These are phyloP conservation scores for Diaporthe ilicicola DNA, from an alignment of 2,329 filamentous ascomycete genomes.

Conservation along the genomic window DNA sequence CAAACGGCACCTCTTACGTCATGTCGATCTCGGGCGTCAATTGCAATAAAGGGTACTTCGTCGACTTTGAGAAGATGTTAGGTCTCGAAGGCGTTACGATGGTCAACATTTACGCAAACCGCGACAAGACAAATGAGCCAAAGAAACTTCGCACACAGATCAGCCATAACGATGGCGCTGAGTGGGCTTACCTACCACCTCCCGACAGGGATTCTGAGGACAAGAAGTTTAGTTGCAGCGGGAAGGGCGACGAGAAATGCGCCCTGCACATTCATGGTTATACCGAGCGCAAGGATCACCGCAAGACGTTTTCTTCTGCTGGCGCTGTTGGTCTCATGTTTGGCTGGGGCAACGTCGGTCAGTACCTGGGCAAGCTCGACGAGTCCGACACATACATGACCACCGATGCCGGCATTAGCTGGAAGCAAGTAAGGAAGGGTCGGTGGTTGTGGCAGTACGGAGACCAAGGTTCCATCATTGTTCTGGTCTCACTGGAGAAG, in stretches of 20 bases:
- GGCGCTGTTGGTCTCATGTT: slow-evolving; percentile 92
- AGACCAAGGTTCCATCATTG: slow-evolving; percentile 91
- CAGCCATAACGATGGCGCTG: slow-evolving; percentile 93
- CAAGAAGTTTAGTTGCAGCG: slow-evolving; percentile 75
- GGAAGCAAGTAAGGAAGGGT: slow-evolving; percentile 87
- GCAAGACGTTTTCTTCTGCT: slow-evolving; percentile 86
- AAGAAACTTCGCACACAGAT: slow-evolving; percentile 93
- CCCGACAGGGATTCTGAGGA: slow-evolving; percentile 75
- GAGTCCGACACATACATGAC: slow-evolving; percentile 92
- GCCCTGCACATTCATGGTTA: slow-evolving; percentile 94
- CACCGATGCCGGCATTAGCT: slow-evolving; percentile 86
- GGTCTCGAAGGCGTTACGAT: slow-evolving; percentile 90
- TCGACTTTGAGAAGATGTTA: slow-evolving; percentile 96
- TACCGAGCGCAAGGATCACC: slow-evolving; percentile 84
- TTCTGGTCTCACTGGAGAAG: slow-evolving; percentile 77
- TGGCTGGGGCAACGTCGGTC: slow-evolving; percentile 89
- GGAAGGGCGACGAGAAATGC: slow-evolving; percentile 68
- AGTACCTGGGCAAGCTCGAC: slow-evolving; percentile 68
- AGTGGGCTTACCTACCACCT: slow-evolving; percentile 82
- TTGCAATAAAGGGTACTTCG: slow-evolving; percentile 77
- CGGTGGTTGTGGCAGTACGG: slow-evolving; percentile 94
- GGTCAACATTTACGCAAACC: slow-evolving; percentile 85
- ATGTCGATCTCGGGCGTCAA: slow-evolving; percentile 85
- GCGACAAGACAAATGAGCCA: slow-evolving; percentile 67
- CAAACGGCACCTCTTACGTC: slow-evolving; percentile 95